These are phyloP conservation scores for Torrubiellomyces zombiae DNA, from an alignment of 2,329 filamentous ascomycete genomes.

Conservation along the genomic window DNA sequence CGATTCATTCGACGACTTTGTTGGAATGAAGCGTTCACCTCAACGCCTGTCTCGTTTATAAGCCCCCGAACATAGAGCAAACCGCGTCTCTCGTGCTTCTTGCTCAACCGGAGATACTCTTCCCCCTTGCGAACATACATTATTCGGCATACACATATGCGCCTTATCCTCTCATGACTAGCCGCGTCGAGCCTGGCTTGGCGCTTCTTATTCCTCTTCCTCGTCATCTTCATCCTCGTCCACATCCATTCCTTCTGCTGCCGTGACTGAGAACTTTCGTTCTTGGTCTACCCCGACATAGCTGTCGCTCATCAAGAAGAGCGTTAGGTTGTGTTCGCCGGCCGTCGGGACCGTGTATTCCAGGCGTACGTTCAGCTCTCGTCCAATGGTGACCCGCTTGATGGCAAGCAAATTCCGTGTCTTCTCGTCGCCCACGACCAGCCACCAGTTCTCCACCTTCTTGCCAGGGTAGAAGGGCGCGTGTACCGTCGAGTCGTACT, in stretches of 20 bases:
- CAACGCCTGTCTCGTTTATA: no score
- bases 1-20: no score
- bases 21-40: no score
- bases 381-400: slow-evolving; percentile 80
- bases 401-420: slow-evolving; percentile 79
- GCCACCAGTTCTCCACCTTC: slow-evolving; percentile 98
- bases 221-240: slow-evolving; percentile 76
- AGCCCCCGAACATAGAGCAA: no score
- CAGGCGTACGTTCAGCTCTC: slow-evolving; percentile 59
- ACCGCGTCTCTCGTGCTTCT: no score
- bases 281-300: slow-evolving; percentile 97
- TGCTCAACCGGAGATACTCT: no score
- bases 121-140: no score
- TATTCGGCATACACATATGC: no score
- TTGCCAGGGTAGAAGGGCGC: slow-evolving; percentile 83
- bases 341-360: slow-evolving; percentile 78
- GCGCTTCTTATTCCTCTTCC: slow-evolving; percentile 31
- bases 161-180: no score
- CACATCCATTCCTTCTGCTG: slow-evolving; percentile 87
- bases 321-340: slow-evolving; percentile 73
- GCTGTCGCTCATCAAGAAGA: slow-evolving; percentile 93
- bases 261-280: slow-evolving; percentile 69
- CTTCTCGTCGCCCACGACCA: slow-evolving; percentile 86
- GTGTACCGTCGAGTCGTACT: slow-evolving; percentile 71
- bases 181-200: not conserved